Evolutionary conservation across 2,329 filamentous ascomycete species (phyloP).

Genomic region (Cercospora brassicicola): DNA sequence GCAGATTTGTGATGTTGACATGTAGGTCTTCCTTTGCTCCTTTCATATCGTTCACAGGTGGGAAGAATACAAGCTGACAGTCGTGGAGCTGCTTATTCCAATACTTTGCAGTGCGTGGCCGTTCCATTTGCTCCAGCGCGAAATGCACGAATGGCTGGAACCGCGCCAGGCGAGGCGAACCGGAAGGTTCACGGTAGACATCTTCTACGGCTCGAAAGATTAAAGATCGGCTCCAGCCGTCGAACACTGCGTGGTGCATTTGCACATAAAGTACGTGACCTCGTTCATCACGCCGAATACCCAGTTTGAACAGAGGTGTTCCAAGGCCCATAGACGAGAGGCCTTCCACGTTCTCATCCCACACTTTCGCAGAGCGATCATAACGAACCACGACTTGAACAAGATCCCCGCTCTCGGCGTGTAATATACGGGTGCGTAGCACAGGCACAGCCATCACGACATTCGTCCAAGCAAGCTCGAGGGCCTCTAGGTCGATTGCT

Average conservation of each 20-base stretch:
- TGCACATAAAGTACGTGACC: neutral
- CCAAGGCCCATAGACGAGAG: neutral
- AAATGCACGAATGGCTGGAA: neutral
- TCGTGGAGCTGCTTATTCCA: neutral
- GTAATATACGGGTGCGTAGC: slow-evolving; percentile 4
- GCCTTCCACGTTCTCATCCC: neutral
- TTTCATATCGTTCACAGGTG: neutral
- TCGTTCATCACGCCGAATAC: neutral
- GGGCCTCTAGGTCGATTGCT: slow-evolving; percentile 30
- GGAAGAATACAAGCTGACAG: neutral
- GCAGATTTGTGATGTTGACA: neutral
- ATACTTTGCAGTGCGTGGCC: neutral
- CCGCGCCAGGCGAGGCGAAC: neutral
- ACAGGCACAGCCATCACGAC: neutral
- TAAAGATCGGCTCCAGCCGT: slow-evolving; percentile 8
- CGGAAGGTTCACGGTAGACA: neutral
- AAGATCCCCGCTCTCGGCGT: neutral
- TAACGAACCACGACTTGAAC: slow-evolving; percentile 25
- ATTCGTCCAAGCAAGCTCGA: neutral
- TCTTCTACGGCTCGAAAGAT: slow-evolving; percentile 27
- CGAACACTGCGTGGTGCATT: slow-evolving; percentile 23
- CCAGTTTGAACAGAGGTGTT: neutral
- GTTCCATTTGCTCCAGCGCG: neutral
- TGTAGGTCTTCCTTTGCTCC: neutral
- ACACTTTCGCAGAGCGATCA: neutral